Conservation (phyloP, 306 rosid species). For the Citrullus amarus region DNA sequence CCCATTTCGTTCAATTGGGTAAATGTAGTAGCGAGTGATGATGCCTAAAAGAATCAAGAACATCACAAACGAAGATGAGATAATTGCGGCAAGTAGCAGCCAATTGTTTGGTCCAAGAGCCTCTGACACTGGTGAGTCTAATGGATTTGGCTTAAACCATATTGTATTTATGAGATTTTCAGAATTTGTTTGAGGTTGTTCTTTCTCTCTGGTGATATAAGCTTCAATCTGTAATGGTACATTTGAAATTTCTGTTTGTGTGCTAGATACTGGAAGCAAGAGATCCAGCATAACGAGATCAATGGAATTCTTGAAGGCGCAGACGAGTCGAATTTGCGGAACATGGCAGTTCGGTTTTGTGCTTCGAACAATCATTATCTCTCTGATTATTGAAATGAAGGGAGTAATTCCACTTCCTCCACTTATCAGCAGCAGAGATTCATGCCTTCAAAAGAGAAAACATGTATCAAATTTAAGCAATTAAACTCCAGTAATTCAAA, state of each 20-base stretch:
- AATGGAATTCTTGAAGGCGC: conserved; percentile 37
- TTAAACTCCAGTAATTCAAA: background rate
- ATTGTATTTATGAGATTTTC: conserved; percentile 18
- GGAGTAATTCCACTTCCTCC: conserved; percentile 70
- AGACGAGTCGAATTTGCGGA: conserved; percentile 22
- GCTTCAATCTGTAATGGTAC: conserved; percentile 27
- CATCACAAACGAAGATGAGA: conserved; percentile 28
- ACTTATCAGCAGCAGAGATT: conserved; percentile 30
- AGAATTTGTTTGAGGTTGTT: conserved; percentile 2
- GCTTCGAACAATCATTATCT: conserved; percentile 39
- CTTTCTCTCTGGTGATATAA: conserved; percentile 30
- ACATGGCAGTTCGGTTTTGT: conserved; percentile 15
- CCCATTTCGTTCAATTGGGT: conserved; percentile 19
- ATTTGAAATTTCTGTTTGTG: conserved; percentile 8
- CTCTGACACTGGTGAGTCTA: conserved; percentile 22
- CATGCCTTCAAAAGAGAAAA: conserved; percentile 20
- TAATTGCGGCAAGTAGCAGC: conserved; percentile 26
- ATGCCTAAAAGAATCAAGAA: conserved; percentile 28
- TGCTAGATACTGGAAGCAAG: conserved; percentile 24
- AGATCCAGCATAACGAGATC: conserved; percentile 36
- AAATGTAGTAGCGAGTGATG: conserved; percentile 24
- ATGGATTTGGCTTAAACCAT: conserved; percentile 24
- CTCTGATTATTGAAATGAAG: conserved; percentile 51
- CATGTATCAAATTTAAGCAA: background rate
- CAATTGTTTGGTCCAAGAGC: conserved; percentile 28